Evolutionary conservation across 805 yeast species (phyloP), one percentile per base, ranked within the genome.

Genomic region (Nakazawaea pomicola): DNA sequence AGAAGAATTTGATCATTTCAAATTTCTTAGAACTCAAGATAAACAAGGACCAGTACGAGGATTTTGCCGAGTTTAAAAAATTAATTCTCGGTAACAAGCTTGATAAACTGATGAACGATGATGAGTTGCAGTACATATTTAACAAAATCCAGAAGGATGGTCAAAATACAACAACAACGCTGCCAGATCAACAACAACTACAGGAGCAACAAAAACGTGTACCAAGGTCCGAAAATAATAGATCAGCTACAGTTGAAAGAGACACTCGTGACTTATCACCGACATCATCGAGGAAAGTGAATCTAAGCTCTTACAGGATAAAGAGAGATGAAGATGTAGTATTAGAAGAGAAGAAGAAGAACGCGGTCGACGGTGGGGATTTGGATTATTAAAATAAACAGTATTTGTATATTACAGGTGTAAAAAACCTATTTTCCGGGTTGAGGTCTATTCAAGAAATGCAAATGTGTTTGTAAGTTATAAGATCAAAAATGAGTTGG

Each of bases 1-100:
- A 78, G 53, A 74, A 74, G 40, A 86, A 80, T 38, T 58, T 81
- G 31, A 73, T 79, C 9, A 8, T 16, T 4, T 40, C 43, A 12
- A 34, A 32, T 15, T 48, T 47, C 24, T 36, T 45, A 16, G 43
- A 32, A 11, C 18, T 31, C 48, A 46, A 43, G 50, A 10, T 39
- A 6, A 12, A 27, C 3, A 11, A 14, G 4, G 16, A 33, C 7
- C 15, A 11, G 10, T 33, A 18, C n/a, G 33, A 24, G 5, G 33
- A 45, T 6, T 33, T 48, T 24, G 52, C 44, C 4, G 48, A 54
- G 31, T 54, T 57, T 21, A 43, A 30, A 38, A 11, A 55, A 58
- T 35, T 45, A 47, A 4, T 51, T 54, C 15, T 54, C 62, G 53
- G 51, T 2, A 40, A 57, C 25, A 52, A 65, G 14, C 53, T 58